Evolutionary conservation across 768 basidiomycete genomes (phyloP).

Genomic region (Cubamyces lactineus): DNA sequence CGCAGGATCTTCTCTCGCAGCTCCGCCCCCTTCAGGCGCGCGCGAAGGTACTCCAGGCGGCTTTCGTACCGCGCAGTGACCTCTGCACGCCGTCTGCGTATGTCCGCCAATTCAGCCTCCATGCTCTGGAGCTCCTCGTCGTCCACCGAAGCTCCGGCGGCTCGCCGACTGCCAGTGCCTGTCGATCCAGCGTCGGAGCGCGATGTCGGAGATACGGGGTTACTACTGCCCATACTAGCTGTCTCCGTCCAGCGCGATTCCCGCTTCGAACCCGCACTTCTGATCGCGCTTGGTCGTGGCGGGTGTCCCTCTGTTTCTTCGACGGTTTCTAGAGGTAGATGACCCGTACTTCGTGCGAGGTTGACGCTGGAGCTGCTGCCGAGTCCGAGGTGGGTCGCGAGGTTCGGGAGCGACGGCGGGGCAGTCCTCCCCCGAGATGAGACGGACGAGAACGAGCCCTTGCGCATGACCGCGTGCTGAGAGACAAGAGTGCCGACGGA

Average conservation of each 20-base stretch:
- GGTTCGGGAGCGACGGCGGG: conserved; percentile 30
- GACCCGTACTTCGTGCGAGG: conserved; percentile 51
- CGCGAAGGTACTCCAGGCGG: conserved; percentile 78
- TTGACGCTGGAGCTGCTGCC: conserved; percentile 52
- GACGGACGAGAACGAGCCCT: conserved; percentile 65
- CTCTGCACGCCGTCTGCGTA: conserved; percentile 69
- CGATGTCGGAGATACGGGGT: conserved; percentile 11
- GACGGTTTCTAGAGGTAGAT: conserved; percentile 55
- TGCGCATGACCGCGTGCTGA: conserved; percentile 39
- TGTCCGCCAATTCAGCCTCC: conserved; percentile 68
- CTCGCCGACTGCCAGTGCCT: conserved; percentile 20
- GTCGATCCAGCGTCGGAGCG: conserved; percentile 23
- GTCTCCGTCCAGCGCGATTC: conserved; percentile 22
- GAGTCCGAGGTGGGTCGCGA: conserved; percentile 34
- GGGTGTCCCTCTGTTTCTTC: conserved; percentile 47
- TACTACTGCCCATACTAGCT: conserved; percentile 3
- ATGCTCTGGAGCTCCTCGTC: conserved; percentile 42
- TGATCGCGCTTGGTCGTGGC: not conserved
- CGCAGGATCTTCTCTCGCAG: conserved; percentile 79
- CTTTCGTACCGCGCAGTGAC: conserved; percentile 73
- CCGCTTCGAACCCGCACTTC: conserved; percentile 13
- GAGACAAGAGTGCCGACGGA: conserved; percentile 11
- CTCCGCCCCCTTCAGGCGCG: conserved; percentile 82
- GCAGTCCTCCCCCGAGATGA: conserved; percentile 46
- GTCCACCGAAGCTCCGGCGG: conserved; percentile 24